Conservation (phyloP, 148 eudicot species). For the Drosera capensis region DNA sequence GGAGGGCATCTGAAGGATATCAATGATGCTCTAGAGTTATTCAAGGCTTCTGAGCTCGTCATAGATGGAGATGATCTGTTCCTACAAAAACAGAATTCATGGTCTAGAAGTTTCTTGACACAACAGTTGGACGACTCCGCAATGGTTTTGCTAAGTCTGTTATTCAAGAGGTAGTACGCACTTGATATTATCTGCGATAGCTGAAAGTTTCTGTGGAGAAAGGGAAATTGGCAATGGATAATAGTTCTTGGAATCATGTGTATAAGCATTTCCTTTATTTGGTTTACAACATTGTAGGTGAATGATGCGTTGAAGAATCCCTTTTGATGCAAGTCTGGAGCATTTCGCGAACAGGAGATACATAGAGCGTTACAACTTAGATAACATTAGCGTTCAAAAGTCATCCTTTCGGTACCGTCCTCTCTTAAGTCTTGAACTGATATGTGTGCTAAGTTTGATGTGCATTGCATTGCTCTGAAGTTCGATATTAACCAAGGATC, state of each 20-base stretch:
- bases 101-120: slow-evolving; percentile 32
- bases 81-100: slow-evolving; percentile 25
- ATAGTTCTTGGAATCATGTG: no score
- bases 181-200: background rate
- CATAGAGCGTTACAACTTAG: slow-evolving; percentile 34
- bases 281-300: slow-evolving; percentile 27
- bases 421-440: no score
- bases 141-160: slow-evolving; percentile 15
- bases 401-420: slow-evolving; percentile 36
- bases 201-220: no score
- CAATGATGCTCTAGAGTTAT: slow-evolving; percentile 30
- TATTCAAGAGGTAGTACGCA: slow-evolving; percentile 41
- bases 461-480: no score
- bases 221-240: no score
- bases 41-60: slow-evolving; percentile 51
- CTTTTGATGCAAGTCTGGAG: slow-evolving; percentile 44
- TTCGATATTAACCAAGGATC: no score
- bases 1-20: slow-evolving; percentile 37
- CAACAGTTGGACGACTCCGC: slow-evolving; percentile 15
- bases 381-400: slow-evolving; percentile 41
- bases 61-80: slow-evolving; percentile 34
- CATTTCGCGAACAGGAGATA: slow-evolving; percentile 34
- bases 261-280: background rate
- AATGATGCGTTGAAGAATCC: slow-evolving; percentile 47
- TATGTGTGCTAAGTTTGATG: no score